These are phyloP conservation scores for Atractiella rhizophila DNA, from an alignment of 768 basidiomycete species.

Conservation along the genomic window DNA sequence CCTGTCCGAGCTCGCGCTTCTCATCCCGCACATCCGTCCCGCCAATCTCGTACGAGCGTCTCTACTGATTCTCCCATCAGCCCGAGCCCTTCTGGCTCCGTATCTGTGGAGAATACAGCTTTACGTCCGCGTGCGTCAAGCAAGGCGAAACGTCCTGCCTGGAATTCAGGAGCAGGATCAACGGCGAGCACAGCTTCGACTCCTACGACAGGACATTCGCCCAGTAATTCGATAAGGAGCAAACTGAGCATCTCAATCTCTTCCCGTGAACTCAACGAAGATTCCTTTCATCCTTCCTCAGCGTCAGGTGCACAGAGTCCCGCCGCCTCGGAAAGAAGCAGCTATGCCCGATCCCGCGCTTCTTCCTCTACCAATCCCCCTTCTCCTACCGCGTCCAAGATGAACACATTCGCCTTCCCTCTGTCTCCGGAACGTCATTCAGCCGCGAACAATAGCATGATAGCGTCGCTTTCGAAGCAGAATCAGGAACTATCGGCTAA, in stretches of 20 bases:
- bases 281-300: too few species aligned
- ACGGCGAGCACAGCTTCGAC: too few species aligned
- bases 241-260: too few species aligned
- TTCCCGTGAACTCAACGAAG: too few species aligned
- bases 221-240: too few species aligned
- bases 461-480: slow-evolving; percentile 50
- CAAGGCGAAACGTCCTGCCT: slow-evolving; percentile 14
- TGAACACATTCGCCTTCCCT: slow-evolving; percentile 1
- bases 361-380: neutral
- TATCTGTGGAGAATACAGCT: slow-evolving; percentile 16
- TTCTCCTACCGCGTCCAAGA: too few species aligned
- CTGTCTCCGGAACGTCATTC: slow-evolving; percentile 6
- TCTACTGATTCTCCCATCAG: slow-evolving; percentile 18
- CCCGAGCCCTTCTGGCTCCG: slow-evolving; percentile 21
- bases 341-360: neutral
- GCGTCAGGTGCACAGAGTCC: slow-evolving; percentile 21
- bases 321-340: slow-evolving; percentile 34
- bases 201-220: too few species aligned
- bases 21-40: neutral
- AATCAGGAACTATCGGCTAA: slow-evolving; percentile 55
- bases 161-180: slow-evolving; percentile 8
- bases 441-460: slow-evolving; percentile 30
- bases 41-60: slow-evolving; percentile 14
- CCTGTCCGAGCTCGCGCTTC: neutral
- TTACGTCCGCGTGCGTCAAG: slow-evolving; percentile 13